A percentile compares a stretch with the other conserved stretches of the same genome.
Conservation (phyloP, 345 rosid genomes). For the Brassica cretica region DNA sequence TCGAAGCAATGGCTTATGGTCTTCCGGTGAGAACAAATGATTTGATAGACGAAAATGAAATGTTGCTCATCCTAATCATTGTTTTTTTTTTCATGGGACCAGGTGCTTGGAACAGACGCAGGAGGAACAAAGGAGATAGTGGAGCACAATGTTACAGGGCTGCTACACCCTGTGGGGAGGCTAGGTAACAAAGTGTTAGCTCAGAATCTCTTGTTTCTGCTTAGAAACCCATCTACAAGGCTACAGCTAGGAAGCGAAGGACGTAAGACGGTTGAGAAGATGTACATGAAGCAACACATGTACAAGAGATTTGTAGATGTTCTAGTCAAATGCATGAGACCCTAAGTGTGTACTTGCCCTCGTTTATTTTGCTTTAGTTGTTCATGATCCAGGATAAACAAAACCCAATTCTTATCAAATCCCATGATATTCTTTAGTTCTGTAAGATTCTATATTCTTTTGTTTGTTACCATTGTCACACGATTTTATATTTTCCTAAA, state of each 20-base stretch:
- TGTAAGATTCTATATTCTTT: background rate
- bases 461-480: background rate
- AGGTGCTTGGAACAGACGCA: constrained; percentile 79
- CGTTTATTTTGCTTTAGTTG: background rate
- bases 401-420: constrained; percentile 17
- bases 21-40: constrained; percentile 70
- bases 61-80: background rate
- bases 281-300: constrained; percentile 88
- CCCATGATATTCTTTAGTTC: constrained; percentile 15
- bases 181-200: constrained; percentile 64
- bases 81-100: background rate
- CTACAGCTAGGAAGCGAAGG: constrained; percentile 69
- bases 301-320: constrained; percentile 82
- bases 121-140: constrained; percentile 95
- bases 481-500: too few relatives aligned
- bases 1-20: constrained; percentile 98
- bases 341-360: constrained; percentile 25
- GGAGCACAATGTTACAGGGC: constrained; percentile 78
- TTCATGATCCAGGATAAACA: constrained; percentile 3
- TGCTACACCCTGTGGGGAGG: constrained; percentile 76
- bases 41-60: background rate
- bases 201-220: constrained; percentile 55
- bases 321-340: constrained; percentile 78
- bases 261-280: constrained; percentile 59
- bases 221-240: constrained; percentile 62